phyloP scores from a whole-genome alignment of 768 basidiomycete species.

The Termitomyces sp. region DNA sequence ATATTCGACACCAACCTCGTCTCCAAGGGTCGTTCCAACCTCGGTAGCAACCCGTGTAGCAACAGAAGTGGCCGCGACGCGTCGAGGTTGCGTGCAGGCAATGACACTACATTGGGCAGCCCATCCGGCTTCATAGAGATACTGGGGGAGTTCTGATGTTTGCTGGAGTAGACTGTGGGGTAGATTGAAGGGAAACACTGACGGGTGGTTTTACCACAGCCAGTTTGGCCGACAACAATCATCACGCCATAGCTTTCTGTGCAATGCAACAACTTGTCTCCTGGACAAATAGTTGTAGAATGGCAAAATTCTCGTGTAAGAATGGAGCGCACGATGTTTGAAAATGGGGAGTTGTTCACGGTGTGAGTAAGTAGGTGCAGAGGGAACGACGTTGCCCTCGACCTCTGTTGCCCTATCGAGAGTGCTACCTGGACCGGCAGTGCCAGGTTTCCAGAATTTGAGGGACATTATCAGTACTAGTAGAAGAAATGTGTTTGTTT shows the following conservation, averaged over 20 bases:
- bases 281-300: conserved; percentile 29
- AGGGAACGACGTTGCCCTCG: conserved; percentile 68
- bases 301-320: neutral
- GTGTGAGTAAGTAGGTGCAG: conserved; percentile 55
- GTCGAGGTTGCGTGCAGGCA: conserved; percentile 88
- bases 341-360: conserved; percentile 84
- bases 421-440: conserved; percentile 75
- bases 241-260: conserved; percentile 80
- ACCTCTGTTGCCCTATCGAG: conserved; percentile 78
- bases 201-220: conserved; percentile 98
- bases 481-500: conserved; percentile 6
- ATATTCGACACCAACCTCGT: conserved; percentile 53
- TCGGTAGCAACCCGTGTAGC: conserved; percentile 90
- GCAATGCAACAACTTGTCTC: conserved; percentile 73
- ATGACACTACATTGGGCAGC: conserved; percentile 75
- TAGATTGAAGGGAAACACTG: conserved; percentile 23
- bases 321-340: conserved; percentile 64
- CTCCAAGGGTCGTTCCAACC: conserved; percentile 82
- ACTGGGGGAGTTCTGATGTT: conserved; percentile 85
- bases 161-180: conserved; percentile 10
- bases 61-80: conserved; percentile 94
- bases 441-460: conserved; percentile 90
- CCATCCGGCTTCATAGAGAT: conserved; percentile 92
- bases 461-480: conserved; percentile 35
- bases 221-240: conserved; percentile 92